phyloP scores from a whole-genome alignment of 2,329 filamentous ascomycete genomes.

The Cercospora sp. region DNA sequence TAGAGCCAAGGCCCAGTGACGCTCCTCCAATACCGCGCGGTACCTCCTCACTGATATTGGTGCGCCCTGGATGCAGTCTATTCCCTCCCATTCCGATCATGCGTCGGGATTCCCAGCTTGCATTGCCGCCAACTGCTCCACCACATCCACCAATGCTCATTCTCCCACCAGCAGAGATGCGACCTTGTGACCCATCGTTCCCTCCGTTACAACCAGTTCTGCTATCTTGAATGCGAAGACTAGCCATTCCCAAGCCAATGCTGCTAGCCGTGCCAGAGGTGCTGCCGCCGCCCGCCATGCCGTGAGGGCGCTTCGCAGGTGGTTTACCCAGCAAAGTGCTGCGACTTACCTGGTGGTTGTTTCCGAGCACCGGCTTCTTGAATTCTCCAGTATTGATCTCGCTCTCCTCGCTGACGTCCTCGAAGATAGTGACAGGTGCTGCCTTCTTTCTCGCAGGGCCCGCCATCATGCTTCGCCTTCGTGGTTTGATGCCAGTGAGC shows the following conservation, averaged over 20 bases:
- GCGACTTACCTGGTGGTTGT: slow-evolving; percentile 20
- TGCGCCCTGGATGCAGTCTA: background rate
- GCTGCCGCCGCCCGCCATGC: slow-evolving; percentile 3
- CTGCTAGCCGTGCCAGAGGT: background rate
- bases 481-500: slow-evolving; percentile 32
- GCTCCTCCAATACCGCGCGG: background rate
- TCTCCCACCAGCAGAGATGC: slow-evolving; percentile 2
- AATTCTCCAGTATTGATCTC: slow-evolving; percentile 23
- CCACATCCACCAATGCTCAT: slow-evolving; percentile 1
- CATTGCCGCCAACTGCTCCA: background rate
- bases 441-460: slow-evolving; percentile 27
- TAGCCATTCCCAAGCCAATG: background rate
- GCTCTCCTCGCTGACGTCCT: slow-evolving; percentile 36
- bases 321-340: slow-evolving; percentile 33
- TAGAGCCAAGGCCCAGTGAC: background rate
- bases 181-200: background rate
- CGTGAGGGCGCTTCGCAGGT: slow-evolving; percentile 23
- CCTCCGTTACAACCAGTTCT: background rate
- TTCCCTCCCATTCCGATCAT: background rate
- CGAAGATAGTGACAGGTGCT: slow-evolving; percentile 35
- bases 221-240: background rate
- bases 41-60: background rate
- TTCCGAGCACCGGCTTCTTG: background rate
- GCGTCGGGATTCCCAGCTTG: background rate
- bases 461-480: slow-evolving; percentile 27